Base-by-base conservation (phyloP, 768 basidiomycete genomes). In the Holtermanniella nyarrowii region DNA sequence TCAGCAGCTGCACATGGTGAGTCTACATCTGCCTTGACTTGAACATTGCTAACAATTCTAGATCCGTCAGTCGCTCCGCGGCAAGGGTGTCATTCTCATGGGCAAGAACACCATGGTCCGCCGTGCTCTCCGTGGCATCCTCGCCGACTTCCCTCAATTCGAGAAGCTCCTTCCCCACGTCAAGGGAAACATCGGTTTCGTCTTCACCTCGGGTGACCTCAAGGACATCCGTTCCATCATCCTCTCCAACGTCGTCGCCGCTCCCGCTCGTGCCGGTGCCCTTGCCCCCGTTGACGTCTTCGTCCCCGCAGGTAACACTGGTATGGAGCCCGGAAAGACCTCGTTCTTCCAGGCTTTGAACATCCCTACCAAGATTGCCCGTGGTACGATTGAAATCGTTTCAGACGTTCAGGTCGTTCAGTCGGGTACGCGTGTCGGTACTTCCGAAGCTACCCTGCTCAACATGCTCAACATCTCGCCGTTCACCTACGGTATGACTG, bases 31-130 rank as follows among this genome's bases (percentile, higher is more conserved):
- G 40, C 14, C 5, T 4, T 31, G 21, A 13, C 41, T 24, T 27
- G 10, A 18, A 10, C 25, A 16, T 21, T 12, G n/a, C 20, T 54
- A 14, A 49, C 46, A 48, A 53, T 58, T 60, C 56, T 56, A 63
- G 59, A 73, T 71, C 65, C 68, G 72, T 54, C 63, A 74, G 61
- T 78, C 91, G 46, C 88, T 99, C 74, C 88, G 95, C 66, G 89
- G 90, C 69, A 89, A 87, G 74, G 95, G 88, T 77, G 77, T 90
- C 55, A 90, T 99, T 61, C 76, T 99, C 66, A 99, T 99, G 95
- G 95, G 95, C 72, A 99, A 99, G 78, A 99, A 99, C 83, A 99
- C 95, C 72, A 96, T 97, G 93, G 91, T 99, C 67, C 88, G 95
- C 77, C 88, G 95, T 66, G 95, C 90, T 55, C 80, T 99, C 57